A percentile compares a stretch with the other conserved stretches of the same genome.
Evolutionary conservation across 2,329 filamentous ascomycete species (phyloP).

Genomic region (Verticillium albo-atrum): DNA sequence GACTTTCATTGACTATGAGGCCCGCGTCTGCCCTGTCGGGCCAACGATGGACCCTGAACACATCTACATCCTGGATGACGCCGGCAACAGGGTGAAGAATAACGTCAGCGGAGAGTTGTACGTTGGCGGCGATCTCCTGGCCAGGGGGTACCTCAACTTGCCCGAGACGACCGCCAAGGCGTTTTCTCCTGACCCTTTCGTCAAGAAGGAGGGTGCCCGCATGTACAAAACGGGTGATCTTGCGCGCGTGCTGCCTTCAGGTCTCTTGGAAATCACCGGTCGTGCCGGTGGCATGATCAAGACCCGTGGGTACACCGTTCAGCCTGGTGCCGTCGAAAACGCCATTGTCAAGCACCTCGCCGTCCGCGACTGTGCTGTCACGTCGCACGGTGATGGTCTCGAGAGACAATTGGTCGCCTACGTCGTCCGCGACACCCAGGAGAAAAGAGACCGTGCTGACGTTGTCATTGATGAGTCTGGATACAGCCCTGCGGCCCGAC

Average conservation of each 20-base stretch:
- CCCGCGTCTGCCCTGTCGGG: slow-evolving; percentile 69
- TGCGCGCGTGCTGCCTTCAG: slow-evolving; percentile 61
- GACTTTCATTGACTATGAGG: slow-evolving; percentile 59
- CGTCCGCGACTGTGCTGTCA: slow-evolving; percentile 66
- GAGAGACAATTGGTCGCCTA: slow-evolving; percentile 75
- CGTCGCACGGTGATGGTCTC: slow-evolving; percentile 71
- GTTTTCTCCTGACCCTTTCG: slow-evolving; percentile 64
- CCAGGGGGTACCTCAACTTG: slow-evolving; percentile 74
- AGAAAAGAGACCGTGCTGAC: slow-evolving; percentile 50
- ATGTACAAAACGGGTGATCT: slow-evolving; percentile 75
- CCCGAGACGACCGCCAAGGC: slow-evolving; percentile 71
- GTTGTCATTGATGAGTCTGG: slow-evolving; percentile 67
- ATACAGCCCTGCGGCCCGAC: slow-evolving; percentile 65
- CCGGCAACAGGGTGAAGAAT: slow-evolving; percentile 56
- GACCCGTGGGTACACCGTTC: slow-evolving; percentile 72
- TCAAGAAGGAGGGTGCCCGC: slow-evolving; percentile 51
- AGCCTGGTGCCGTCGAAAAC: slow-evolving; percentile 72
- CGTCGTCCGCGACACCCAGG: slow-evolving; percentile 63
- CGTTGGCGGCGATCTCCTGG: slow-evolving; percentile 68
- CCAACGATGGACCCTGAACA: slow-evolving; percentile 63
- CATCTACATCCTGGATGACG: slow-evolving; percentile 69
- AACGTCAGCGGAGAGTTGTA: slow-evolving; percentile 70
- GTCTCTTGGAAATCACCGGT: slow-evolving; percentile 70
- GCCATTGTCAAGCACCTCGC: slow-evolving; percentile 66
- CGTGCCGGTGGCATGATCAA: slow-evolving; percentile 79